These are phyloP conservation scores for Punctularia strigosozonata DNA, from an alignment of 768 basidiomycete species.

Conservation along the genomic window DNA sequence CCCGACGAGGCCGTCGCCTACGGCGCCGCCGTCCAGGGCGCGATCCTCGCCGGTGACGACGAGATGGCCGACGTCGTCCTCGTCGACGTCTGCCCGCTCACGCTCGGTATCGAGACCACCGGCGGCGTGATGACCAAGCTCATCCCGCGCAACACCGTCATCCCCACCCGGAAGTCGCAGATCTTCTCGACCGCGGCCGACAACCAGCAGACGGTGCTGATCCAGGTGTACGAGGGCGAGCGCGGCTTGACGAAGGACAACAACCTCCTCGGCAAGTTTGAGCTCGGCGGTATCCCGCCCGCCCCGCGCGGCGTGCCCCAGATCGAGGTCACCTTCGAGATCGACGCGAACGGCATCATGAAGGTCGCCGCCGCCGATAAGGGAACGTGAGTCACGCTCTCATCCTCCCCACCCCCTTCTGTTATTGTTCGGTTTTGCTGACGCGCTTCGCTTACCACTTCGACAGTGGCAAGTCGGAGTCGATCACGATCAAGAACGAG, in stretches of 20 bases:
- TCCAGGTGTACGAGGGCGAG: conserved; percentile 26
- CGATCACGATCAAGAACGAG: conserved; percentile 31
- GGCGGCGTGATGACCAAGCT: conserved; percentile 48
- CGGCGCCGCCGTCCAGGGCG: conserved; percentile 97
- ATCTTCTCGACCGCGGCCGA: conserved; percentile 41
- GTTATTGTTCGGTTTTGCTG: background rate
- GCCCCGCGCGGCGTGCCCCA: conserved; percentile 26
- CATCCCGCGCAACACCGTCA: conserved; percentile 45
- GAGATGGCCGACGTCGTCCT: conserved; percentile 86
- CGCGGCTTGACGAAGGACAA: conserved; percentile 34
- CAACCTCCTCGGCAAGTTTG: conserved; percentile 36
- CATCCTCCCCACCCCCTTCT: background rate
- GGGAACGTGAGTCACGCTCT: conserved; percentile 15
- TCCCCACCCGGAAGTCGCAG: conserved; percentile 47
- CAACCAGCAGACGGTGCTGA: conserved; percentile 33
- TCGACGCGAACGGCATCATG: conserved; percentile 40
- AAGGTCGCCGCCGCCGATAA: conserved; percentile 27
- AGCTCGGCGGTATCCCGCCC: conserved; percentile 32
- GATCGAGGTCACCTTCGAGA: conserved; percentile 29
- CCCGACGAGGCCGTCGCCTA: conserved; percentile 99
- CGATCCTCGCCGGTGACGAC: conserved; percentile 92
- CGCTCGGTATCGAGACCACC: conserved; percentile 55
- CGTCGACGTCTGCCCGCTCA: conserved; percentile 93
- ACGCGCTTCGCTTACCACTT: background rate
- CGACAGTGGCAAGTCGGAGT: conserved; percentile 21